A percentile compares a stretch with the other conserved stretches of the same genome.
These are phyloP conservation scores for Trichophyton simii DNA, from an alignment of 2,329 filamentous ascomycete species.

Conservation along the genomic window DNA sequence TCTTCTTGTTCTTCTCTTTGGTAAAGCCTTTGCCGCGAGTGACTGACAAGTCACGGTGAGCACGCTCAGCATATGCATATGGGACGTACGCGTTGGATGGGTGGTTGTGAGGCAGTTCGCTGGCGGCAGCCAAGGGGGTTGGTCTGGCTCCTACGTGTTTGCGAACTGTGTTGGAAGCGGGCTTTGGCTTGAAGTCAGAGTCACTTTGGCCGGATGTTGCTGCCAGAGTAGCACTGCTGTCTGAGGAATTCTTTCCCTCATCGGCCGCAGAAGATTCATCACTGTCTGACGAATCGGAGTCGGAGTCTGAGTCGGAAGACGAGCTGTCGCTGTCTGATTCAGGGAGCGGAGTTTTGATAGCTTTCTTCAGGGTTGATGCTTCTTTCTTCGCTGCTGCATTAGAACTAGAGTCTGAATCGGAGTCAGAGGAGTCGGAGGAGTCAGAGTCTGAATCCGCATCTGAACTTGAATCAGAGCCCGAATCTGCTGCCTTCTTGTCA, in stretches of 20 bases:
- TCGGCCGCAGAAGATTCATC: constrained; percentile 12
- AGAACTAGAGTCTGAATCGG: constrained; percentile 13
- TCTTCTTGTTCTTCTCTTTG: constrained; percentile 99
- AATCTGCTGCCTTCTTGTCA: not conserved
- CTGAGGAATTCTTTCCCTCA: constrained; percentile 18
- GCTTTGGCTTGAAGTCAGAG: constrained; percentile 16
- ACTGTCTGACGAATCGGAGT: constrained; percentile 12
- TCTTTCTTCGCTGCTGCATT: constrained; percentile 28
- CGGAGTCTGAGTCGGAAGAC: constrained; percentile 10
- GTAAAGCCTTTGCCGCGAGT: constrained; percentile 96
- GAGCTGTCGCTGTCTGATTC: constrained; percentile 20
- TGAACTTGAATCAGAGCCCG: not conserved
- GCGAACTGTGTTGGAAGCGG: constrained; percentile 23
- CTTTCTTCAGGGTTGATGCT: constrained; percentile 23
- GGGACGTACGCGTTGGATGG: constrained; percentile 68
- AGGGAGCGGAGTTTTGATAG: constrained; percentile 26
- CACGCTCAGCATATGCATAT: constrained; percentile 79
- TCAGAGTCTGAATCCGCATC: constrained; percentile 5
- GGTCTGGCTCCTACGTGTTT: constrained; percentile 41
- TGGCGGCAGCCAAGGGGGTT: constrained; percentile 66
- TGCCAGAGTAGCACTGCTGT: constrained; percentile 22
- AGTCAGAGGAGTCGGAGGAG: constrained; percentile 29
- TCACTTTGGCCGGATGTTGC: constrained; percentile 15
- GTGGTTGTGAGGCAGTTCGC: constrained; percentile 56
- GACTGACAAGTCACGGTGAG: constrained; percentile 75